Percentiles rank a stretch among this genome's conserved stretches.
These are phyloP conservation scores for Petunia axillaris DNA, from an alignment of 257 asterid genomes.

Conservation along the genomic window DNA sequence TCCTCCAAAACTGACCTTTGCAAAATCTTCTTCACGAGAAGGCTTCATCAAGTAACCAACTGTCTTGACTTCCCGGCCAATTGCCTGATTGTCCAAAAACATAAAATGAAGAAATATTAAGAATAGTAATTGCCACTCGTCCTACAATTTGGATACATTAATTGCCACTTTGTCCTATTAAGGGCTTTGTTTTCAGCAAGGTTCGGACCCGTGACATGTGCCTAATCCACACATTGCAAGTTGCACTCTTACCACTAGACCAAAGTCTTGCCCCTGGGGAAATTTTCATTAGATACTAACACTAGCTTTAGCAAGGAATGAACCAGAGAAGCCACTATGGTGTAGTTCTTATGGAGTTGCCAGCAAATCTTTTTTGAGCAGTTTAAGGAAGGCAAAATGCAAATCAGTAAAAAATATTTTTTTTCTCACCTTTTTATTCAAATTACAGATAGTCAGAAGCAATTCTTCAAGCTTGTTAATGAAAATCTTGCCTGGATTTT, in stretches of 20 bases:
- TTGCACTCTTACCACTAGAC: too few species aligned
- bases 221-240: too few species aligned
- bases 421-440: slow-evolving; percentile 64
- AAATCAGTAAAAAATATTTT: background rate
- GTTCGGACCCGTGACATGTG: too few species aligned
- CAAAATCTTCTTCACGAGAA: slow-evolving; percentile 97
- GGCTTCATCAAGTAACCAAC: slow-evolving; percentile 94
- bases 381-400: background rate
- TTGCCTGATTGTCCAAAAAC: slow-evolving; percentile 52
- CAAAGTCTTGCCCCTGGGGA: background rate
- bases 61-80: slow-evolving; percentile 49
- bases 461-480: slow-evolving; percentile 77
- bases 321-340: slow-evolving; percentile 10
- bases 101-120: slow-evolving; percentile 26
- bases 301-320: slow-evolving; percentile 12
- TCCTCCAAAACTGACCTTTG: slow-evolving; percentile 55
- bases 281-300: background rate
- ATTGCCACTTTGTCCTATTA: too few species aligned
- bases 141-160: background rate
- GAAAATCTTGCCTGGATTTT: slow-evolving; percentile 43
- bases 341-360: background rate
- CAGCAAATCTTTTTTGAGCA: background rate
- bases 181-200: too few species aligned
- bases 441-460: slow-evolving; percentile 66
- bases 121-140: background rate